Evolutionary conservation across 192 early-diverging fungal genomes (phyloP).

Genomic region (Coemansia sp.): DNA sequence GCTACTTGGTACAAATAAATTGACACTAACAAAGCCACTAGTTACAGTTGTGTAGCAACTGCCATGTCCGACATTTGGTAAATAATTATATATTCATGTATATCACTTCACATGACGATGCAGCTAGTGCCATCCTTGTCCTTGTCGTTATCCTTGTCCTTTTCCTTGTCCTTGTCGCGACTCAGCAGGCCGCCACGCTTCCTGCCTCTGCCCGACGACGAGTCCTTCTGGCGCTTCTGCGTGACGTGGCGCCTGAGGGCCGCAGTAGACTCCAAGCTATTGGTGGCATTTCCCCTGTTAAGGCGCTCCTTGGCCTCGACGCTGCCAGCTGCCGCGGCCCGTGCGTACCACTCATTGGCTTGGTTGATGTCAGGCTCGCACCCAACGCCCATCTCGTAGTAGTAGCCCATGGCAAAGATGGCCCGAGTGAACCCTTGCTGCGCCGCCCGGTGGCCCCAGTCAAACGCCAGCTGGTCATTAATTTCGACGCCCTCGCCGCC

Average conservation of each 20-base stretch:
- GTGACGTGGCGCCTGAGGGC: slow-evolving; percentile 52
- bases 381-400: slow-evolving; percentile 77
- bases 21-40: too few relatives aligned
- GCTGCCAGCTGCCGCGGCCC: slow-evolving; percentile 60
- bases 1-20: too few relatives aligned
- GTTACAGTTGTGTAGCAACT: too few relatives aligned
- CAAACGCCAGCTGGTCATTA: slow-evolving; percentile 72
- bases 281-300: slow-evolving; percentile 25
- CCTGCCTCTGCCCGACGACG: slow-evolving; percentile 22
- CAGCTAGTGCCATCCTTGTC: slow-evolving; percentile 36
- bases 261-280: slow-evolving; percentile 31
- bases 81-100: background rate
- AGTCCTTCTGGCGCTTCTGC: slow-evolving; percentile 54
- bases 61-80: background rate
- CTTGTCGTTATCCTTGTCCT: slow-evolving; percentile 22
- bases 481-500: slow-evolving; percentile 67
- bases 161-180: slow-evolving; percentile 24
- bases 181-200: slow-evolving; percentile 28
- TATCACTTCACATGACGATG: slow-evolving; percentile 41
- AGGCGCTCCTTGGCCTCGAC: slow-evolving; percentile 52
- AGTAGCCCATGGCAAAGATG: slow-evolving; percentile 90
- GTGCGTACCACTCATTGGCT: slow-evolving; percentile 65
- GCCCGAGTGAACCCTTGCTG: slow-evolving; percentile 74
- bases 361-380: slow-evolving; percentile 52
- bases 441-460: slow-evolving; percentile 82